Conservation (phyloP, 1,284 basidiomycete species). For the Marasmius fiardii region DNA sequence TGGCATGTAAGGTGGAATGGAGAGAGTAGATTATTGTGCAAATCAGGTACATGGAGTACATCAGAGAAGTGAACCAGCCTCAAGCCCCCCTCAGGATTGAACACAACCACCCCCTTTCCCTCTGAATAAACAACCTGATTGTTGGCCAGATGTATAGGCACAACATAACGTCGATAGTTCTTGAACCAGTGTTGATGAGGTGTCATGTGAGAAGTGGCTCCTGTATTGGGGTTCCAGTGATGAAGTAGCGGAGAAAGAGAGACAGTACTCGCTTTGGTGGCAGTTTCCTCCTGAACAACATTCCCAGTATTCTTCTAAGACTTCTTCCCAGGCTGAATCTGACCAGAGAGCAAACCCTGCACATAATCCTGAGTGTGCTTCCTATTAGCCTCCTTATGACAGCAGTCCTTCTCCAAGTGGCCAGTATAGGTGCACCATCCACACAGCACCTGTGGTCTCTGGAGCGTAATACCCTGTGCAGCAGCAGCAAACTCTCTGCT, state of each 20-base stretch:
- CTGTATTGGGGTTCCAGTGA: constrained; percentile 11
- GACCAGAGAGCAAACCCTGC: no score
- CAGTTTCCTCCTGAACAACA: background rate
- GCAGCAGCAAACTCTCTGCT: no score
- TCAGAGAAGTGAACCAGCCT: constrained; percentile 23
- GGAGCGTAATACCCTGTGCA: no score
- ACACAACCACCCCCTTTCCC: constrained; percentile 28
- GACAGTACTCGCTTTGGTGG: constrained; percentile 8
- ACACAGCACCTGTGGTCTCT: no score
- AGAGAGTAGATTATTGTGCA: constrained; percentile 29
- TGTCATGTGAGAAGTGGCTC: constrained; percentile 10
- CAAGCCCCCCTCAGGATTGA: constrained; percentile 20
- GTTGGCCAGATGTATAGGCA: constrained; percentile 27
- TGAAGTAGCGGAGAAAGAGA: background rate
- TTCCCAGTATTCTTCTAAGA: background rate
- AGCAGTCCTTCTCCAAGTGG: no score
- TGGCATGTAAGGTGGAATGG: constrained; percentile 19
- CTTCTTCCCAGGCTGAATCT: background rate
- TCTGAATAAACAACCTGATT: constrained; percentile 25
- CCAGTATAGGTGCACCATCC: no score
- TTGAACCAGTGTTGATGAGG: constrained; percentile 6
- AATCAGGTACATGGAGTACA: constrained; percentile 31
- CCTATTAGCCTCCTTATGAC: no score
- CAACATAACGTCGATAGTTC: constrained; percentile 19
- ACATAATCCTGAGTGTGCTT: no score